Conservation (phyloP, 768 basidiomycete genomes). For the Rhodotorula sphaerocarpa region DNA sequence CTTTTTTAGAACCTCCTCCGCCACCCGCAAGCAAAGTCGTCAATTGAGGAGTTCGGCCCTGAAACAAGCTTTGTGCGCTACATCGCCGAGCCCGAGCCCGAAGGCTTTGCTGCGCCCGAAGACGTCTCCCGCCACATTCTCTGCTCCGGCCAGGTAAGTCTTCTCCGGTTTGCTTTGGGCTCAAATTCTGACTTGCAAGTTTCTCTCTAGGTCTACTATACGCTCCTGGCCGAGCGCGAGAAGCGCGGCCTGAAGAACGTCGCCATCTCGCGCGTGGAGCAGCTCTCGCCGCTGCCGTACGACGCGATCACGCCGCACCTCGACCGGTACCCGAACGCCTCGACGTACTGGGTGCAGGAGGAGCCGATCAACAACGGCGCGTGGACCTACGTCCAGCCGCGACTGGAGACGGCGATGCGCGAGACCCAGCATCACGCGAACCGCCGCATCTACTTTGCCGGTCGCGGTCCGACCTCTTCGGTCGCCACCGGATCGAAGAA, state of each 20-base stretch:
- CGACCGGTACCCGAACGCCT: conserved; percentile 92
- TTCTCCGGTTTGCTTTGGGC: no score
- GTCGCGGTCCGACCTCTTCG: conserved; percentile 68
- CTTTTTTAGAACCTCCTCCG: conserved; percentile 78
- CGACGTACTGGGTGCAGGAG: conserved; percentile 50
- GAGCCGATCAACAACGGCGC: conserved; percentile 96
- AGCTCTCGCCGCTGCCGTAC: conserved; percentile 94
- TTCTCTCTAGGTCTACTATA: conserved; percentile 93
- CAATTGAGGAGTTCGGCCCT: conserved; percentile 75
- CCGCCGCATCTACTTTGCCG: conserved; percentile 49
- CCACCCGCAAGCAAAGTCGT: conserved; percentile 82
- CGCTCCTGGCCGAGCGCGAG: conserved; percentile 73
- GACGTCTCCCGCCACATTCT: conserved; percentile 78
- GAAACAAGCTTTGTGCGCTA: conserved; percentile 90
- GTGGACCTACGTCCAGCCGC: conserved; percentile 80
- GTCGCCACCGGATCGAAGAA: conserved; percentile 35
- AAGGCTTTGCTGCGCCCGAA: conserved; percentile 65
- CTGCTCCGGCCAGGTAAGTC: conserved; percentile 8
- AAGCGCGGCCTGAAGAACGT: conserved; percentile 80
- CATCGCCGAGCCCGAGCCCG: conserved; percentile 70
- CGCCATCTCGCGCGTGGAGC: conserved; percentile 88
- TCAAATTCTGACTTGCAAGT: no score
- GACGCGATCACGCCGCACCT: conserved; percentile 86
- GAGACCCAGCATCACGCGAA: conserved; percentile 50
- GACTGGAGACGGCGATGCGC: conserved; percentile 64